Evolutionary conservation across 1,139 yeast species (phyloP).

Genomic region (Nakaseomyces sp.): DNA sequence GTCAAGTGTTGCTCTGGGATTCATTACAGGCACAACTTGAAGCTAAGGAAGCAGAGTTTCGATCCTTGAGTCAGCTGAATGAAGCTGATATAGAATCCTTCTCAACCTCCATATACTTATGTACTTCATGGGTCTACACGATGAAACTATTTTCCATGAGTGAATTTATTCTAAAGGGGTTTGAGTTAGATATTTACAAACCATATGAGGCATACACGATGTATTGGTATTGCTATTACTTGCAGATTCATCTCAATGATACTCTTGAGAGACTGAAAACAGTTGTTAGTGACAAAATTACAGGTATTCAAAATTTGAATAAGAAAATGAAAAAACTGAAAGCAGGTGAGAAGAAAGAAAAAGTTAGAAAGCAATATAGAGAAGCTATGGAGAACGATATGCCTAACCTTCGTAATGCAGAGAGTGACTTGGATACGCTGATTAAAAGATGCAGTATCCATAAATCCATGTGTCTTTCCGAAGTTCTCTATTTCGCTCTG

Average conservation of each 20-base stretch:
- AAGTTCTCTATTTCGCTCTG: constrained; percentile 35
- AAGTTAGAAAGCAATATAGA: constrained; percentile 25
- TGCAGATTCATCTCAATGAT: constrained; percentile 41
- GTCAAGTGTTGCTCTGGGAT: constrained; percentile 60
- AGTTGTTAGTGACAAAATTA: constrained; percentile 38
- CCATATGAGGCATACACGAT: constrained; percentile 60
- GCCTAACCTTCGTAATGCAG: constrained; percentile 22
- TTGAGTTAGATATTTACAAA: constrained; percentile 67
- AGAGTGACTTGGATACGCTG: constrained; percentile 23
- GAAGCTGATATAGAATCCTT: constrained; percentile 22
- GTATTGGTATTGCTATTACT: constrained; percentile 57
- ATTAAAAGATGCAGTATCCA: constrained; percentile 34
- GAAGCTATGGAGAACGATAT: constrained; percentile 20
- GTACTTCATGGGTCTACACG: constrained; percentile 60
- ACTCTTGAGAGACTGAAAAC: constrained; percentile 45
- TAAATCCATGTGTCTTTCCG: constrained; percentile 35
- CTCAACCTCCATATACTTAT: constrained; percentile 39
- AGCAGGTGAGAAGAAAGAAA: constrained; percentile 32
- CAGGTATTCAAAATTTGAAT: constrained; percentile 30
- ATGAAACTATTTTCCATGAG: constrained; percentile 63
- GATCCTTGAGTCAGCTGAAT: constrained; percentile 24
- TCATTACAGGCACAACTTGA: constrained; percentile 66
- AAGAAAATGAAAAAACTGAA: constrained; percentile 42
- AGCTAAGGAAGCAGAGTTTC: constrained; percentile 39
- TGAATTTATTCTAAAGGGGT: constrained; percentile 63